Percentiles rank a stretch among this genome's conserved stretches.
phyloP scores from a whole-genome alignment of 2,329 filamentous ascomycete species.

The Rachicladosporium sp. region DNA sequence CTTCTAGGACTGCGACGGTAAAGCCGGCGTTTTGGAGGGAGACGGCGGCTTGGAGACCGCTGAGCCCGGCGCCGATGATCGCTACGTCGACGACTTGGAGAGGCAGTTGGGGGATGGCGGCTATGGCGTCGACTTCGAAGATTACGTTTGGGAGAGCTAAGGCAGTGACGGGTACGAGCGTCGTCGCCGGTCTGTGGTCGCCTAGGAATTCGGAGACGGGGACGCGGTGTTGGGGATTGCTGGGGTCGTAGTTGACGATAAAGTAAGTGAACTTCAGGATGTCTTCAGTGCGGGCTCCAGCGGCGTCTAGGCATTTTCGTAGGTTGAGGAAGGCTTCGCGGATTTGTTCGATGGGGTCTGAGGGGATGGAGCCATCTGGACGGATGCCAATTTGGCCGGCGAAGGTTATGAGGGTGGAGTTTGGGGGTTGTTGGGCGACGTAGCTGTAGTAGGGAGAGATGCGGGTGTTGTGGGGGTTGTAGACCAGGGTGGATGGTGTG shows the following conservation, averaged over 20 bases:
- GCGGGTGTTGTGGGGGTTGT: too few species aligned
- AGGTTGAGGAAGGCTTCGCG: slow-evolving; percentile 13
- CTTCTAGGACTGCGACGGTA: slow-evolving; percentile 15
- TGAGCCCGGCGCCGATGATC: slow-evolving; percentile 17
- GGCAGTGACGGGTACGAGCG: slow-evolving; percentile 14
- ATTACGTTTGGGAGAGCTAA: slow-evolving; percentile 14
- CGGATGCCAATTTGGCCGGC: too few species aligned
- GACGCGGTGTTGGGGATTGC: slow-evolving; percentile 10
- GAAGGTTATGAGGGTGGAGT: too few species aligned
- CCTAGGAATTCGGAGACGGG: slow-evolving; percentile 14
- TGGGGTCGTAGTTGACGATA: slow-evolving; percentile 16
- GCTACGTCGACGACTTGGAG: slow-evolving; percentile 10
- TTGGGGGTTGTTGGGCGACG: too few species aligned
- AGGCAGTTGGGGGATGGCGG: slow-evolving; percentile 10
- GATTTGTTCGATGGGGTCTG: slow-evolving; percentile 14
- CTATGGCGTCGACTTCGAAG: slow-evolving; percentile 18
- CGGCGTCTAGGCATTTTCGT: slow-evolving; percentile 13
- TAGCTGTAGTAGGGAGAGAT: too few species aligned
- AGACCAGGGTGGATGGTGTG: too few species aligned
- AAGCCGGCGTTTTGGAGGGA: slow-evolving; percentile 11
- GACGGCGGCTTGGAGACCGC: slow-evolving; percentile 15
- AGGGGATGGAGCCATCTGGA: slow-evolving; percentile 11
- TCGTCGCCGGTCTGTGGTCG: slow-evolving; percentile 14
- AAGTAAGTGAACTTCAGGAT: slow-evolving; percentile 17
- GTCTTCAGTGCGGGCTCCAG: slow-evolving; percentile 13